Evolutionary conservation across 306 rosid species (phyloP), one percentile per base, ranked within the genome.

Genomic region (Casuarina cunninghamiana): DNA sequence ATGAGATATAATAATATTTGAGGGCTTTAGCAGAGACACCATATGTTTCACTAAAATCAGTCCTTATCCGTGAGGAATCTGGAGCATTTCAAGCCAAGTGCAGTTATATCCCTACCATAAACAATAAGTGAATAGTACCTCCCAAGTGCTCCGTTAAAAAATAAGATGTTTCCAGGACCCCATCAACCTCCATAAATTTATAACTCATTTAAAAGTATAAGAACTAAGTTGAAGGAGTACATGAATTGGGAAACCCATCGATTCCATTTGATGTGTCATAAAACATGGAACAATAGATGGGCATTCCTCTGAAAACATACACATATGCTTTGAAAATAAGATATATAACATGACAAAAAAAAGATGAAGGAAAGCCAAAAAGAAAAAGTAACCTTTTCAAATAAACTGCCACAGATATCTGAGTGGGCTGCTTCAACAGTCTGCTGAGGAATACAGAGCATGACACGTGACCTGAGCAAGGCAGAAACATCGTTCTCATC

Each of bases 341-440:
- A 43, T 13, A 43, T 5, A 60, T 39, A 53, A 41, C 7, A 35
- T 57, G 32, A 71, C 19, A 69, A 51, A 75, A 41, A 26, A 15
- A 70, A 50, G 61, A 46, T 48, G 68, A 77, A 79, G 48, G 76
- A 38, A 73, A 74, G 32, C 54, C 69, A 12, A 62, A 55, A 58
- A 58, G 12, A 66, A 43, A 62, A 53, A 37, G 53, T 76, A 76
- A 93, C 99, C 97, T 91, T 93, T 78, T 91, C 97, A 91, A 95
- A 95, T 89, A 95, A 83, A 86, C 89, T 85, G 79, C 99, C 99
- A 88, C 99, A 95, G 69, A 95, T 95, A 81, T 91, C 99, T 61
- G 91, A 78, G 77, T 95, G 99, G 55, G 96, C 98, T 32, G 97
- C 93, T 84, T 95, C 98, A 75, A 95, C 96, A 46, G 80, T 87